These are phyloP conservation scores for Eucalyptus virginea DNA, from an alignment of 345 rosid species.

Conservation along the genomic window DNA sequence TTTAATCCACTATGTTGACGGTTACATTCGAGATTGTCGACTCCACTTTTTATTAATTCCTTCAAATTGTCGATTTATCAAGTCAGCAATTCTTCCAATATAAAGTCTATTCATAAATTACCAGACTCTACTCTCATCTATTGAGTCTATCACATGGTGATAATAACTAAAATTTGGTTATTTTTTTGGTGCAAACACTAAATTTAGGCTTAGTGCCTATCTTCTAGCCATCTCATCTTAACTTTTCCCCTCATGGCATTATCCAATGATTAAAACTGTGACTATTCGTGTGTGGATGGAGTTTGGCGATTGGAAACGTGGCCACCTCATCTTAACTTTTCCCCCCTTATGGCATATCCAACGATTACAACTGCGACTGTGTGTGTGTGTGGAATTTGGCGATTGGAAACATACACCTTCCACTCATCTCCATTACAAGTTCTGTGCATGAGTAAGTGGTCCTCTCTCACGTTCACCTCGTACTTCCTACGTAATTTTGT, in stretches of 20 bases:
- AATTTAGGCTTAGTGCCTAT: background rate
- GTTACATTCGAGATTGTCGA: background rate
- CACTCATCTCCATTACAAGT: background rate
- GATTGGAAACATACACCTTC: background rate
- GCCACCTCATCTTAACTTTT: background rate
- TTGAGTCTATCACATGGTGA: no score
- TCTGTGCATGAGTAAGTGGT: background rate
- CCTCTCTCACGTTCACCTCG: background rate
- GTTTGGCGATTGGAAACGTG: background rate
- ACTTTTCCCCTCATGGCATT: background rate
- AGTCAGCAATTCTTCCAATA: background rate
- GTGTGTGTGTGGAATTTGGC: background rate
- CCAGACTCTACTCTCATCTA: background rate
- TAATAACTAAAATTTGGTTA: background rate
- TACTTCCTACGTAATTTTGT: background rate
- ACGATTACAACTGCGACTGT: background rate
- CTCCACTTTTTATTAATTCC: background rate
- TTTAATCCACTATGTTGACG: background rate
- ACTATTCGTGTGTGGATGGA: background rate
- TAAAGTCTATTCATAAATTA: no score
- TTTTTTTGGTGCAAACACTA: background rate
- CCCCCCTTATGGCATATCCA: background rate
- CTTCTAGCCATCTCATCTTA: background rate
- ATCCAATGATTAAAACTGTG: background rate
- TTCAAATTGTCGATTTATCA: background rate